phyloP scores from a whole-genome alignment of 805 yeast genomes.

The Candida pini region DNA sequence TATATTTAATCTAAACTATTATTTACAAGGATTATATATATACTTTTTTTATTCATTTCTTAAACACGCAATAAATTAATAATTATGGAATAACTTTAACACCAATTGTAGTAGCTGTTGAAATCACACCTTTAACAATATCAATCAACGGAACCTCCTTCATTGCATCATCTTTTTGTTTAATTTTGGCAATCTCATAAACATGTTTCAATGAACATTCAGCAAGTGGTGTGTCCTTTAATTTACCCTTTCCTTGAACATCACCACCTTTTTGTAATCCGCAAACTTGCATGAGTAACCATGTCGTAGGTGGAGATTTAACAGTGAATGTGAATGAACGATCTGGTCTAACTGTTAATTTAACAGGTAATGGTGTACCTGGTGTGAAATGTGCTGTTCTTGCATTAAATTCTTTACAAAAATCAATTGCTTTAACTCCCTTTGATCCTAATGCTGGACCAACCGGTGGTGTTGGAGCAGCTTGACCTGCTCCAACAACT shows the following conservation, averaged over 20 bases:
- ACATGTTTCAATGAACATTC: slow-evolving; percentile 74
- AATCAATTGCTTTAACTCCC: slow-evolving; percentile 97
- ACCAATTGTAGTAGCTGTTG: slow-evolving; percentile 89
- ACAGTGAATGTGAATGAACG: slow-evolving; percentile 80
- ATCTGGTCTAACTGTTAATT: slow-evolving; percentile 86
- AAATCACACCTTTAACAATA: slow-evolving; percentile 75
- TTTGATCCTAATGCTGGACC: slow-evolving; percentile 98
- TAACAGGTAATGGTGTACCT: slow-evolving; percentile 86
- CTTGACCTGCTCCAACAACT: slow-evolving; percentile 95
- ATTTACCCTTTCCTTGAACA: slow-evolving; percentile 60
- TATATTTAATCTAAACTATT: not conserved
- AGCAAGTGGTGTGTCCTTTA: slow-evolving; percentile 23
- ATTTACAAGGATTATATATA: not conserved
- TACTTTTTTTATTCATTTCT: not conserved
- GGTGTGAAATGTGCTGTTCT: slow-evolving; percentile 83
- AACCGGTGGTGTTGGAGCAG: slow-evolving; percentile 98
- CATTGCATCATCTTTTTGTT: slow-evolving; percentile 80
- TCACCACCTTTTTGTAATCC: slow-evolving; percentile 76
- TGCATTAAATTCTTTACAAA: slow-evolving; percentile 97
- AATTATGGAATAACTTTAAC: slow-evolving; percentile 46
- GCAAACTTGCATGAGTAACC: slow-evolving; percentile 77
- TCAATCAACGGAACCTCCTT: slow-evolving; percentile 62
- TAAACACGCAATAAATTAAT: too few relatives aligned
- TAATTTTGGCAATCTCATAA: slow-evolving; percentile 91
- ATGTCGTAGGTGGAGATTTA: slow-evolving; percentile 89